Base-by-base conservation (phyloP, 2,329 filamentous ascomycete species). In the Tricladium varicosporioides region DNA sequence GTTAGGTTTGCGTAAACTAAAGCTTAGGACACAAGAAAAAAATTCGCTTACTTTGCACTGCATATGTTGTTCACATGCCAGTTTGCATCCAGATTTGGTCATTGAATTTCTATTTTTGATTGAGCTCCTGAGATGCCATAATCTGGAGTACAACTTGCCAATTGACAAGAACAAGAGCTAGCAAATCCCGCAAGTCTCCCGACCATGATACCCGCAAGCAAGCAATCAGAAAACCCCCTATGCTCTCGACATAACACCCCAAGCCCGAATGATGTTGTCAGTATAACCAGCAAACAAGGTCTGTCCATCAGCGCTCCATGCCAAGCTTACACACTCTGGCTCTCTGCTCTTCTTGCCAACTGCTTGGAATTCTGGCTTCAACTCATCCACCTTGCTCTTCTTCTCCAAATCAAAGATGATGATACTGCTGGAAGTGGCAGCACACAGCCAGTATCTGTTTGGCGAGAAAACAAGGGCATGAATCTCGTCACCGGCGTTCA, bases 391-490 rank as follows among this genome's bases (percentile, higher is more conserved):
- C 89, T 97, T 97, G 89, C 88, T 95, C 92, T 99, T 99, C 92
- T 99, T 99, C 91, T 99, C 94, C 70, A 99, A 87, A 76, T 99
- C 94, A 83, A 99, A 99, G 86, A 99, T 97, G 86, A 97, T 97
- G 86, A 99, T 97, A 86, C 87, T 92, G 82, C 86, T 91, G 75
- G 91, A 85, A 65, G 94, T 99, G 76, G 94, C 94, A 75, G 94
- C 94, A 86, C 94, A 99, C 71, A 99, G 88, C 94, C 94, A 99
- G 91, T 99, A 99, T 79, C 94, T 89, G 91, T 99, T 99, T 76
- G 94, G 94, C 67, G 94, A 97, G 91, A 99, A 99, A 79, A 97
- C 94, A 70, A 99, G 93, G 71, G 94, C 93, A 84, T 99, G 94
- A 85, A 99, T 99, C 88, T 97, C 94, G 79, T 99, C 93, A 80